Percentiles rank a stretch among this genome's conserved stretches.
These are phyloP conservation scores for Knoxia roxburghii DNA, from an alignment of 257 asterid species.

Conservation along the genomic window DNA sequence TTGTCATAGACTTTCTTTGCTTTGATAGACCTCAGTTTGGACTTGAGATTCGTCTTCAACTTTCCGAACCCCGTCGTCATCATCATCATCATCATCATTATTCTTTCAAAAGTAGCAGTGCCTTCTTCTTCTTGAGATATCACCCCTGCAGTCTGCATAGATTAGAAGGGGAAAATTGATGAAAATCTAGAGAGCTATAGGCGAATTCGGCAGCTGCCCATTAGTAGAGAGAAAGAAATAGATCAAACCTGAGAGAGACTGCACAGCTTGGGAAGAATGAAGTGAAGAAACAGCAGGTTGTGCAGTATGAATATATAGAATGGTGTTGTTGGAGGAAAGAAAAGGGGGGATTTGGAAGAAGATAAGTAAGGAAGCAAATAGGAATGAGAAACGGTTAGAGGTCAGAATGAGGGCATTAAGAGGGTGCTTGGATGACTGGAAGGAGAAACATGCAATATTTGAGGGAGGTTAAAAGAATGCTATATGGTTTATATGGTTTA, in stretches of 20 bases:
- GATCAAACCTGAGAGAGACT: too few species aligned
- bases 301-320: too few species aligned
- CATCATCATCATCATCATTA: conserved; percentile 34
- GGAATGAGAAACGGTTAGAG: conserved; percentile 26
- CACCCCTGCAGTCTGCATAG: conserved; percentile 8
- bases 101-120: neutral
- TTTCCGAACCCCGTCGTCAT: conserved; percentile 45
- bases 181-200: neutral
- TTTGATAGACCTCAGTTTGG: conserved; percentile 39
- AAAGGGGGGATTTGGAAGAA: conserved; percentile 16
- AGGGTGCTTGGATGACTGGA: conserved; percentile 8
- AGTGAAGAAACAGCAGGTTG: neutral
- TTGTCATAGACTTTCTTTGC: conserved; percentile 50
- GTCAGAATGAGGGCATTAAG: conserved; percentile 16
- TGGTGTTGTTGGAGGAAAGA: neutral
- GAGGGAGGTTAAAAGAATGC: neutral
- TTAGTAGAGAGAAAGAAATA: neutral
- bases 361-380: conserved; percentile 20
- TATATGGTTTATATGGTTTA: too few species aligned
- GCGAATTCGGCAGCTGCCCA: neutral
- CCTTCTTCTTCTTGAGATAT: neutral
- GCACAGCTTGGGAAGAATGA: too few species aligned
- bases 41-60: conserved; percentile 45
- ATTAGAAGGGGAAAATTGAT: too few species aligned
- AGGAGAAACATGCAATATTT: conserved; percentile 18